phyloP scores from a whole-genome alignment of 371 early-diverging fungal genomes.

The Mucor saturninus region DNA sequence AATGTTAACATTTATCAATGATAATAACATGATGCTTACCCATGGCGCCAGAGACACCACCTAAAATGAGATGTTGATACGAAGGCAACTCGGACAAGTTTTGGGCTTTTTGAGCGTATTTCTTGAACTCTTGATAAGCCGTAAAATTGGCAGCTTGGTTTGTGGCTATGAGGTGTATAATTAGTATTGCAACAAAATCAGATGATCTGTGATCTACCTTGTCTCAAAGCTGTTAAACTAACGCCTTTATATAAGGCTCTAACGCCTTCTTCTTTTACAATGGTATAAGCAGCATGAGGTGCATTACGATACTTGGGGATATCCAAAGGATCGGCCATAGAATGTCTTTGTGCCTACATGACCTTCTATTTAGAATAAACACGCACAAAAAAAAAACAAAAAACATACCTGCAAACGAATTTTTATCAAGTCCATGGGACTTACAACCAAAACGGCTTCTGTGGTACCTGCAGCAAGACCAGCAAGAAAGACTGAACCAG shows the following conservation, averaged over 20 bases:
- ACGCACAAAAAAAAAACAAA: background rate
- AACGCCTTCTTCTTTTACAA: conserved; percentile 91
- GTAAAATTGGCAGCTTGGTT: conserved; percentile 99
- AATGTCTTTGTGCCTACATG: conserved; percentile 85
- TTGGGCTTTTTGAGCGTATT: conserved; percentile 64
- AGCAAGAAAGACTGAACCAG: conserved; percentile 82
- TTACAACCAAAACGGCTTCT: conserved; percentile 96
- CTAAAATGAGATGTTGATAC: conserved; percentile 89
- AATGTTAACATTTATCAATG: background rate
- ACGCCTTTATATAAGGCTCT: conserved; percentile 94
- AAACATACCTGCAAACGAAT: conserved; percentile 83
- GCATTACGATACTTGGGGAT: conserved; percentile 96
- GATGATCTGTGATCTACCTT: conserved; percentile 59
- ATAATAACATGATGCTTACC: conserved; percentile 35
- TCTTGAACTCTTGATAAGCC: conserved; percentile 93
- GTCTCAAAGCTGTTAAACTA: conserved; percentile 92
- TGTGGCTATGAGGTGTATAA: conserved; percentile 67
- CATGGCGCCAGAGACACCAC: conserved; percentile 96
- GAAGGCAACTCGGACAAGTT: conserved; percentile 83
- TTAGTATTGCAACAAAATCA: background rate
- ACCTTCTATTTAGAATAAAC: background rate
- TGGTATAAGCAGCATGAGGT: conserved; percentile 90
- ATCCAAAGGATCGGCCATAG: conserved; percentile 95
- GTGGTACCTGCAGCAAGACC: conserved; percentile 96
- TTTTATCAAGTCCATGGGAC: conserved; percentile 97